Conservation (phyloP, 176 grass and related monocot species). For the Lolium rigidum region DNA sequence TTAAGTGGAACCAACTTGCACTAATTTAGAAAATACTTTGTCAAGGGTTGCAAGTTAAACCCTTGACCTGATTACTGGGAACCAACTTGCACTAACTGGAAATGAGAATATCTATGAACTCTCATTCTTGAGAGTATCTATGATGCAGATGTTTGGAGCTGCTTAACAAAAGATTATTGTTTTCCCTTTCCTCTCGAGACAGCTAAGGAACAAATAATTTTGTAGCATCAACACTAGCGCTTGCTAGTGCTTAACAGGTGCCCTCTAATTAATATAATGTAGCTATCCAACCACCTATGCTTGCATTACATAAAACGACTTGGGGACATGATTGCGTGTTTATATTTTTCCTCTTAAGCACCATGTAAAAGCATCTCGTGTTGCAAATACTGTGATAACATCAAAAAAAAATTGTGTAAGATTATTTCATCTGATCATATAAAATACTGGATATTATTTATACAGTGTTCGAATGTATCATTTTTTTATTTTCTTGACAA, state of each 20-base stretch:
- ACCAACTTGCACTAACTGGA: not conserved
- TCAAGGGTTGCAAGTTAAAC: not conserved
- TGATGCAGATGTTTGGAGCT: not conserved
- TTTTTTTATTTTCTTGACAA: not conserved
- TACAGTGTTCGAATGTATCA: no score
- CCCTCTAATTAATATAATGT: not conserved
- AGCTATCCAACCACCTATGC: not conserved
- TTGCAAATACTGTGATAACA: not conserved
- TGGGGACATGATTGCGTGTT: not conserved
- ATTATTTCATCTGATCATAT: not conserved
- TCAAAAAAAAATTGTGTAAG: not conserved
- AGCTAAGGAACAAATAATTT: not conserved
- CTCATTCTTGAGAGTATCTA: not conserved
- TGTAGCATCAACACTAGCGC: not conserved
- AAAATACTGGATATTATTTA: not conserved
- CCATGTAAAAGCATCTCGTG: not conserved
- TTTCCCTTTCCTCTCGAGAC: not conserved
- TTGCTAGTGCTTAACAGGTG: not conserved
- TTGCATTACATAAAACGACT: not conserved
- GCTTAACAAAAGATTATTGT: not conserved
- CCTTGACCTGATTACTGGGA: not conserved
- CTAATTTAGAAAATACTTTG: not conserved
- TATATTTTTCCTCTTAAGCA: not conserved
- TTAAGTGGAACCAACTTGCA: not conserved
- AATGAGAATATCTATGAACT: not conserved